Conservation (phyloP, 768 basidiomycete genomes). For the Lentinula guzmanii region DNA sequence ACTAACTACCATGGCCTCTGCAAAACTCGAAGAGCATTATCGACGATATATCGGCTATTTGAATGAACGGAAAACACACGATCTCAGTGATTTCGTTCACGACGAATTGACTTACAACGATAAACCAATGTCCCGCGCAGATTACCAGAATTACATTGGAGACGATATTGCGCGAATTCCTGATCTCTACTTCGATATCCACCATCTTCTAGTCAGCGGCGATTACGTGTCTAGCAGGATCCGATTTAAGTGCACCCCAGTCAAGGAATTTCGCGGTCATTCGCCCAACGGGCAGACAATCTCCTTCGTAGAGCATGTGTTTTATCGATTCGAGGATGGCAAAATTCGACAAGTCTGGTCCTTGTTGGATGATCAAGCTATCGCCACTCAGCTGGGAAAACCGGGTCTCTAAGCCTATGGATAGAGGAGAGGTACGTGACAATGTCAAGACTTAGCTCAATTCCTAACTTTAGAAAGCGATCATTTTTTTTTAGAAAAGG, state of each 20-base stretch:
- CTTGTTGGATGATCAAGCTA: not conserved
- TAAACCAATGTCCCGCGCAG: not conserved
- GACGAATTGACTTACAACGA: not conserved
- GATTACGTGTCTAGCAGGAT: not conserved
- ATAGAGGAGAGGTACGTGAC: no score
- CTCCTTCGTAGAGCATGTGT: slow-evolving; percentile 1
- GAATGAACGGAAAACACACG: not conserved
- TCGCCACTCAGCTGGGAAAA: not conserved
- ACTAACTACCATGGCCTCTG: not conserved
- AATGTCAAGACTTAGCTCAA: no score
- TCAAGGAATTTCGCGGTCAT: not conserved
- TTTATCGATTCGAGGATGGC: not conserved
- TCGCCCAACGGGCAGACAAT: not conserved
- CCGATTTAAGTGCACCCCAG: not conserved
- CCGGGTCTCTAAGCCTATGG: not conserved
- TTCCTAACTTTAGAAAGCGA: no score
- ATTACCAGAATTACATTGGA: slow-evolving; percentile 5
- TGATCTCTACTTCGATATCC: slow-evolving; percentile 1
- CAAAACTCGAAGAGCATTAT: not conserved
- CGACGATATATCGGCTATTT: not conserved
- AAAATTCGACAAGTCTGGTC: slow-evolving; percentile 3
- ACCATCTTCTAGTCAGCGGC: not conserved
- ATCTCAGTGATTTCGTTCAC: not conserved
- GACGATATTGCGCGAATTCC: slow-evolving; percentile 1
- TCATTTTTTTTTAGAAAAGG: no score